Evolutionary conservation across 768 basidiomycete species (phyloP), one percentile per base, ranked within the genome.

Genomic region (Tephrocybe sp.): DNA sequence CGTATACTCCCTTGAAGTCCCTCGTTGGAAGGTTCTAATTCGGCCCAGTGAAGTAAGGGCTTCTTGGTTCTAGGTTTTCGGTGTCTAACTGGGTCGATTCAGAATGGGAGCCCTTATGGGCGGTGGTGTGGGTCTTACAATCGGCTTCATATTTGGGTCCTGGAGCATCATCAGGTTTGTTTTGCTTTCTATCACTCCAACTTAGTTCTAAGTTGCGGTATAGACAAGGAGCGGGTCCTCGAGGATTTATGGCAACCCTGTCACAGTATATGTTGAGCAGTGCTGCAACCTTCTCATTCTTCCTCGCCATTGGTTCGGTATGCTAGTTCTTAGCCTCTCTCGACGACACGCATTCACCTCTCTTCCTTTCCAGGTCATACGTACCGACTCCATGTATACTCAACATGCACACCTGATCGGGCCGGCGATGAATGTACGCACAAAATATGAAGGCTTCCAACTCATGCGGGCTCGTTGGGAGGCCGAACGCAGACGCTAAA

Each of bases 241-340:
- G 94, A 63, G 97, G 97, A 10, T 73, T 84, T 44, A 74, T 98
- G 21, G 87, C 92, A 3, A 97, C 97, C 1, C 82, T 99, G 45
- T 96, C 95, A 12, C 93, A 95, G 62, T 98, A 98, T 69, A 99
- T 99, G 97, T 81, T 98, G 24, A 92, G 91, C 62, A 98, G 96
- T 61, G 96, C 92, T 4, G 95, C 95, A 7, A 97, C 96, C 0
- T 98, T 99, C 68, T 88, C 87, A 2, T 98, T 98, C 75, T 98
- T 98, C 85, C 85, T 98, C 54, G 83, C 93, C 34, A 91, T 97
- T 63, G 90, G 93, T 63, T 93, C 93, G 25, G 93, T 95, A 63
- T 32, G 39, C 84, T 53, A 24, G 26, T 14, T 24, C 43, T 26
- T 18, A 24, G 28, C 28, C 11, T 21, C 20, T 14, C 8, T n/a